phyloP scores from a whole-genome alignment of 441 rosid species.

The Lagerstroemia fauriei region DNA sequence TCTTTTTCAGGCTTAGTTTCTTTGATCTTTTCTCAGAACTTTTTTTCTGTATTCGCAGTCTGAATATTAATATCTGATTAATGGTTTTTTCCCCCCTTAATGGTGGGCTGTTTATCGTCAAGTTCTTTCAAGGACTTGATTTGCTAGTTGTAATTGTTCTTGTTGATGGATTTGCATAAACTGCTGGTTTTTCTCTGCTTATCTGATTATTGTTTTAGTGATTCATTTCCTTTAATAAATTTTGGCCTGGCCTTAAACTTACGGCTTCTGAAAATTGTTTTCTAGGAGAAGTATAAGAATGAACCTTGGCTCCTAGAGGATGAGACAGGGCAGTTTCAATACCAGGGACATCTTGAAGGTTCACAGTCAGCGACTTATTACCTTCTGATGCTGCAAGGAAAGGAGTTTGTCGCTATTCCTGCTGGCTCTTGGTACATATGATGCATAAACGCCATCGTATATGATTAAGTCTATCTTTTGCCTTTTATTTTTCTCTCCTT shows the following conservation, averaged over 20 bases:
- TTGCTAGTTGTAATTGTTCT: not conserved
- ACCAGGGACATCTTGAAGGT: constrained; percentile 89
- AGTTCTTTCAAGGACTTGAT: not conserved
- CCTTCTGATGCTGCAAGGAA: constrained; percentile 77
- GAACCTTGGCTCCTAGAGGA: constrained; percentile 91
- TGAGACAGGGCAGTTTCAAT: constrained; percentile 90
- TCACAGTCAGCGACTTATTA: constrained; percentile 90
- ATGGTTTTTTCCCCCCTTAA: not conserved
- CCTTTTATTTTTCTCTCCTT: not conserved
- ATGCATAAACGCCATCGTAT: not conserved
- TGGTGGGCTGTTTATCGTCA: not conserved
- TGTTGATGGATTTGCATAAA: not conserved
- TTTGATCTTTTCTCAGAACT: not conserved
- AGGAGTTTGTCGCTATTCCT: constrained; percentile 83
- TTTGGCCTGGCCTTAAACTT: not conserved
- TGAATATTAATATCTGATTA: not conserved
- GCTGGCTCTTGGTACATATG: constrained; percentile 85
- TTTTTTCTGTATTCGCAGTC: not conserved
- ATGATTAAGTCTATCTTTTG: not conserved
- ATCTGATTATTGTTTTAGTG: not conserved
- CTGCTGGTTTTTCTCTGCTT: not conserved
- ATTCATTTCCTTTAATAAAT: not conserved
- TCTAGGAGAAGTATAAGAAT: constrained; percentile 87
- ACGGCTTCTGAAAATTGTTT: not conserved
- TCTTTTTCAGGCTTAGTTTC: not conserved